Base-by-base conservation (phyloP, 441 rosid genomes). In the Erodium texanum region DNA sequence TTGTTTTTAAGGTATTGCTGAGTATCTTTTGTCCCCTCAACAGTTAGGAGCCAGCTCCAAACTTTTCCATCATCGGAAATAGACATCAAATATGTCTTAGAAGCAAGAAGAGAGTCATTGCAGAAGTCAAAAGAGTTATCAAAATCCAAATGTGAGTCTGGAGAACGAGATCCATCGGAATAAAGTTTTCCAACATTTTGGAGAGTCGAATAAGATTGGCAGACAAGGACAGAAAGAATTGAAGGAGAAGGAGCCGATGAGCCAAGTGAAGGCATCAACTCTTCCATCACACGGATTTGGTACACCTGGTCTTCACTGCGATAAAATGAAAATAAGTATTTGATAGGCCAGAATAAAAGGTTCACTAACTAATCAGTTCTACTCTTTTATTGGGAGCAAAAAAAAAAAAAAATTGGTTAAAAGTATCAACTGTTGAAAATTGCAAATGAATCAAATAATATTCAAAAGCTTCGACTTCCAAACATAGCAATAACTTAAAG, bases 31-130 rank as follows among this genome's bases (percentile, higher is more conserved):
- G 79, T 77, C 73, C 89, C 90, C 87, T 93, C 92, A 73, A 85
- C 87, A 70, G 87, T 89, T 82, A 91, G 74, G 72, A 89, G 89
- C 99, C 99, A 93, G 78, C 80, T 88, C 97, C 97, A 91, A 67
- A 89, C 73, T 85, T 89, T 93, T 68, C 99, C 96, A 74, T 93
- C 97, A 74, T 93, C 97, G 71, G 99, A 89, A 74, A 93, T 86
- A 77, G 96, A 89, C 68, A 91, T 74, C 75, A 93, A 64, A 70
- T 76, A 81, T 24, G 92, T 85, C 83, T 87, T 87, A 24, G 88
- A 82, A 74, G 81, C 83, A 77, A 84, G 85, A 77, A 83, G 81
- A 68, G 87, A 81, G 69, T 91, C 87, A 65, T 91, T 95, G 56
- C 79, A 79, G 75, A 93, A 89, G 82, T 93, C 96, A 68, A 93